Base-by-base conservation (phyloP, 2,329 filamentous ascomycete species). In the Verticillium dahliae region DNA sequence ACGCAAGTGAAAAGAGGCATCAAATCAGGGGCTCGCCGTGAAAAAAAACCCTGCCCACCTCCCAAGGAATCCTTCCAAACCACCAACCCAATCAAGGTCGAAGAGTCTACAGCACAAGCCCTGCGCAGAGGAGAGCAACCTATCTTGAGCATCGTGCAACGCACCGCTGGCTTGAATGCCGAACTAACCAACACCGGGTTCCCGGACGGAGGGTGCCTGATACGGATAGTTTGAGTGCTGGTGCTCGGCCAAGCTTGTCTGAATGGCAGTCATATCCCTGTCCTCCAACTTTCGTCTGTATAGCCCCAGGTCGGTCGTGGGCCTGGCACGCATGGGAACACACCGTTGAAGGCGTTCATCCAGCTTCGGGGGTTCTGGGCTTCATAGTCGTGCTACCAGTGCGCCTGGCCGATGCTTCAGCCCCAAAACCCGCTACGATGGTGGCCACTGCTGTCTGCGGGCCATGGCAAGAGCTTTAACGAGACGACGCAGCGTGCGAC, bases 331-430 rank as follows among this genome's bases (percentile, higher is more conserved):
- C 27, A 31, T 31, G 27, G 27, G 27, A 31, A 90, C 64, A 86
- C 85, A 62, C 85, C 84, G 76, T 93, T 96, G 63, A 91, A 92
- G 62, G 85, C 84, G 76, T 93, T 96, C 63, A 61, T 91, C 92
- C 62, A 95, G 86, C 27, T 31, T 31, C 5, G 14, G 93, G 92
- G 60, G 93, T 92, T 80, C 97, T 97, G 13, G 92, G 91, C 80
- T 95, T 94, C 45, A 89, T 92, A 45, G 82, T 86, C 37, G 83
- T 84, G 38, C 86, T 64, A 62, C 68, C 68, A 59, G 66, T 66
- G 58, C 70, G 68, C 58, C 69, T 67, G 22, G 66, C 65, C 22
- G 45, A 52, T 31, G 27, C 27, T 31, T 31, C 27, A 31, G 27
- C 27, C 27, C 27, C 27, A 4, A 31, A 31, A 31, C 27, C 27